These are phyloP conservation scores for Saprolegnia diclina DNA, from an alignment of 352 stramenopile genomes.

Conservation along the genomic window DNA sequence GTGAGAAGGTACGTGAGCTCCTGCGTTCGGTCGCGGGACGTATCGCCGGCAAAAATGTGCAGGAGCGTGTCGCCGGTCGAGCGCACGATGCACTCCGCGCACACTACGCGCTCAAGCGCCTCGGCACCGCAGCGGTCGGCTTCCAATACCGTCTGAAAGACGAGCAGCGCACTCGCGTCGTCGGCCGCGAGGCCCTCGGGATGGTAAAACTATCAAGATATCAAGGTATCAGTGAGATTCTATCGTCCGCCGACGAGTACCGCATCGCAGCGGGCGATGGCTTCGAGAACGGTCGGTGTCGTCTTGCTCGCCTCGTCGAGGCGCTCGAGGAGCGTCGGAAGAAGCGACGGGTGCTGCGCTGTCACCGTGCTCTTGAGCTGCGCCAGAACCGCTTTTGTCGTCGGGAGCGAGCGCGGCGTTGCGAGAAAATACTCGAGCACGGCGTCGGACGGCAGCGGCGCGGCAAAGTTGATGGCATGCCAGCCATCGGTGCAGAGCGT, in stretches of 20 bases:
- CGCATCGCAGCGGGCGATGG: slow-evolving; percentile 2
- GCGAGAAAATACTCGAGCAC: slow-evolving; percentile 35
- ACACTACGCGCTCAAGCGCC: slow-evolving; percentile 38
- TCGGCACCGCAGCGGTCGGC: slow-evolving; percentile 35
- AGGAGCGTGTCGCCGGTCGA: slow-evolving; percentile 45
- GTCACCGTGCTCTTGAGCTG: slow-evolving; percentile 43
- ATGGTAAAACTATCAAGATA: slow-evolving; percentile 8
- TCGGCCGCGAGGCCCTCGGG: not conserved
- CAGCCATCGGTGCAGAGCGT: slow-evolving; percentile 37
- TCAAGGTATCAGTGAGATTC: not conserved
- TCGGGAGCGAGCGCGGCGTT: slow-evolving; percentile 35
- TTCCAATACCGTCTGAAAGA: slow-evolving; percentile 43
- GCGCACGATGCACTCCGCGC: slow-evolving; percentile 40
- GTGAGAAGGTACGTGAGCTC: slow-evolving; percentile 40
- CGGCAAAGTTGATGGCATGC: slow-evolving; percentile 45
- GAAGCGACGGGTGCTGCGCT: slow-evolving; percentile 34
- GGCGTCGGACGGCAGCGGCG: no score
- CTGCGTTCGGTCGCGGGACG: slow-evolving; percentile 32
- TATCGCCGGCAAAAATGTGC: slow-evolving; percentile 39
- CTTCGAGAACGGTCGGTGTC: not conserved
- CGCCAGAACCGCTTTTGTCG: slow-evolving; percentile 33
- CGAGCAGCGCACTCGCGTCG: slow-evolving; percentile 36
- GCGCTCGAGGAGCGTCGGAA: slow-evolving; percentile 35
- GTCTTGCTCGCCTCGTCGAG: slow-evolving; percentile 35
- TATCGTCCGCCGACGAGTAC: not conserved